Evolutionary conservation across 1,284 basidiomycete genomes (phyloP).

Genomic region (Trametes polyzona): DNA sequence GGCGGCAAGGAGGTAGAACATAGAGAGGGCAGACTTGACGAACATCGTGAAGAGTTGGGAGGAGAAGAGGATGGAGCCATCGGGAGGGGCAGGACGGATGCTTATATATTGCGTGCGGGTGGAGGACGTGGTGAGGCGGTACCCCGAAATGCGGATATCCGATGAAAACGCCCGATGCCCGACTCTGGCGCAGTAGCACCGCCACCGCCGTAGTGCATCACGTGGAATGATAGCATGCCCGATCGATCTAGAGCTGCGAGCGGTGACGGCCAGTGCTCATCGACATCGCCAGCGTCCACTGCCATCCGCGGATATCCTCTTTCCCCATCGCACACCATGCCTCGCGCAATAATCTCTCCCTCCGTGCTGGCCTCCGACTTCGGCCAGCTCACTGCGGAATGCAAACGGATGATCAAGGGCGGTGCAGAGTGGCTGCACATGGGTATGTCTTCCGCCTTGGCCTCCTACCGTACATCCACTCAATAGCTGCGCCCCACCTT

Average conservation of each 20-base stretch:
- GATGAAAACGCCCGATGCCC: not conserved
- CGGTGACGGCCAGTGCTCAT: not conserved
- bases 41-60: conserved; percentile 13
- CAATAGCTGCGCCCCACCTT: not conserved
- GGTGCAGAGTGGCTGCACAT: conserved; percentile 97
- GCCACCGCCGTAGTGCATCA: not conserved
- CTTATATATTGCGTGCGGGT: conserved; percentile 7
- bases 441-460: conserved; percentile 64
- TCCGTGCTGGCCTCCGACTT: conserved; percentile 96
- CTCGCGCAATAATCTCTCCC: conserved; percentile 85
- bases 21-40: conserved; percentile 16
- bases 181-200: not conserved
- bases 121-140: not conserved
- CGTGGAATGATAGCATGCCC: not conserved
- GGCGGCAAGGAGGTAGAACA: conserved; percentile 19
- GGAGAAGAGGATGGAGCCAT: not conserved
- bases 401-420: conserved; percentile 88
- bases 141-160: not conserved
- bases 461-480: not conserved
- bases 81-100: not conserved
- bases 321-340: conserved; percentile 51
- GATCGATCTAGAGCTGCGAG: conserved; percentile 1
- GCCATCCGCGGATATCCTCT: too few species aligned
- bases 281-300: not conserved
- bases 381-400: conserved; percentile 89